Conservation (phyloP, 257 asterid species). For the Solanum sejunctum region DNA sequence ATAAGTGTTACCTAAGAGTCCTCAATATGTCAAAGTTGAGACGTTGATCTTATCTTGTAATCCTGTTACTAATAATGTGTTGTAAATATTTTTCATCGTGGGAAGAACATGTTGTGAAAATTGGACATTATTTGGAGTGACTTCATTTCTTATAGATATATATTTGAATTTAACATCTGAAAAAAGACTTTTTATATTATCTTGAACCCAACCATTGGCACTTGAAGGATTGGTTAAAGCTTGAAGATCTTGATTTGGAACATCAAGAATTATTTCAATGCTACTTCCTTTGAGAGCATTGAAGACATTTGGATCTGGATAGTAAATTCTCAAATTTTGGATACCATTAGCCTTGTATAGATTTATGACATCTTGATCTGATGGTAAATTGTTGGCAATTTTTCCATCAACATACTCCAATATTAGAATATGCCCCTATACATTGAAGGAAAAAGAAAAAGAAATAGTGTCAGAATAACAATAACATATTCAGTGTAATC, state of each 20-base stretch:
- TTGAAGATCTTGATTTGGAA: conserved; percentile 31
- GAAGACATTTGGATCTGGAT: conserved; percentile 19
- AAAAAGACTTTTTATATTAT: not conserved
- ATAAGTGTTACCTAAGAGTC: not conserved
- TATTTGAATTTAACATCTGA: conserved; percentile 20
- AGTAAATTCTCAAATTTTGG: conserved; percentile 28
- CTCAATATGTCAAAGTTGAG: conserved; percentile 17
- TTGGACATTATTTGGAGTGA: conserved; percentile 2
- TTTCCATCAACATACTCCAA: conserved; percentile 33
- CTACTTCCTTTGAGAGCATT: conserved; percentile 18
- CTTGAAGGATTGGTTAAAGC: conserved; percentile 5
- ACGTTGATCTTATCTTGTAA: conserved; percentile 16
- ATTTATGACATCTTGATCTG: conserved; percentile 10
- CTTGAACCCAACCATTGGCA: conserved; percentile 26
- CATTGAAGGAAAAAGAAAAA: not conserved
- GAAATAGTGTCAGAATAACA: not conserved
- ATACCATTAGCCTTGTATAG: conserved; percentile 25
- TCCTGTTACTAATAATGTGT: not conserved
- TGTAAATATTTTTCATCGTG: conserved; percentile 20
- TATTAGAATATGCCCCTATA: conserved; percentile 17
- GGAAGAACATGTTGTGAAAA: conserved; percentile 2
- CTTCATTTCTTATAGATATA: conserved; percentile 36
- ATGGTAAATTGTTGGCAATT: conserved; percentile 18
- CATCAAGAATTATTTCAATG: conserved; percentile 26
- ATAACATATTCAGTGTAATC: not conserved